These are phyloP conservation scores for Cronartium ribicola DNA, from an alignment of 1,284 basidiomycete genomes.

Conservation along the genomic window DNA sequence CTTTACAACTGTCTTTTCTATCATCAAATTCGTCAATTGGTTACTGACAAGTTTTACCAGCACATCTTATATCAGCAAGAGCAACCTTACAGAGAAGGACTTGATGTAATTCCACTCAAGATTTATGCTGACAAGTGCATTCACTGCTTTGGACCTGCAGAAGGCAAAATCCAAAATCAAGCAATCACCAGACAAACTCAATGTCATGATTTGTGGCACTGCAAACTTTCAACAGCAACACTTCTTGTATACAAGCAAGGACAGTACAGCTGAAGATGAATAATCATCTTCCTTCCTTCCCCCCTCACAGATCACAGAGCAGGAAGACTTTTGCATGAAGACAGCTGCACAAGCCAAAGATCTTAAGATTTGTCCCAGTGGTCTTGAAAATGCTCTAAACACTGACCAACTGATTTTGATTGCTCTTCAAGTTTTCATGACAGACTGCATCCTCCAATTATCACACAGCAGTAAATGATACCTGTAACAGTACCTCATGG, in stretches of 20 bases:
- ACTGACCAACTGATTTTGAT: too few relatives aligned
- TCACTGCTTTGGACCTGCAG: slow-evolving; percentile 14
- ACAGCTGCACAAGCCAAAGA: too few relatives aligned
- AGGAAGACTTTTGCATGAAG: too few relatives aligned
- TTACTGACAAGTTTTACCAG: not conserved
- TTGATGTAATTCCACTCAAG: not conserved
- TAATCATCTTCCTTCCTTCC: slow-evolving; percentile 1
- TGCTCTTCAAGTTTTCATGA: too few relatives aligned
- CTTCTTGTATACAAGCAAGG: slow-evolving; percentile 10
- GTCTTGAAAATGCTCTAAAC: too few relatives aligned
- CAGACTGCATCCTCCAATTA: too few relatives aligned
- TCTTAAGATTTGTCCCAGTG: too few relatives aligned
- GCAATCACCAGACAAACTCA: not conserved
- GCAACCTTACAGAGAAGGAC: not conserved
- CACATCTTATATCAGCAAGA: not conserved
- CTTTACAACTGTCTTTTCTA: too few relatives aligned
- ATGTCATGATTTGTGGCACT: slow-evolving; percentile 7
- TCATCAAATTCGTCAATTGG: too few relatives aligned
- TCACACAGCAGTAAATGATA: too few relatives aligned
- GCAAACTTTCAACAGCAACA: slow-evolving; percentile 27
- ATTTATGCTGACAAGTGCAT: slow-evolving; percentile 5
- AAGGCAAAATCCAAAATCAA: not conserved
- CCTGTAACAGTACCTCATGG: too few relatives aligned
- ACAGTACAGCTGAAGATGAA: not conserved
- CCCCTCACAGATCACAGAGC: not conserved